These are phyloP conservation scores for Cornus suecica DNA, from an alignment of 148 eudicot species.

Conservation along the genomic window DNA sequence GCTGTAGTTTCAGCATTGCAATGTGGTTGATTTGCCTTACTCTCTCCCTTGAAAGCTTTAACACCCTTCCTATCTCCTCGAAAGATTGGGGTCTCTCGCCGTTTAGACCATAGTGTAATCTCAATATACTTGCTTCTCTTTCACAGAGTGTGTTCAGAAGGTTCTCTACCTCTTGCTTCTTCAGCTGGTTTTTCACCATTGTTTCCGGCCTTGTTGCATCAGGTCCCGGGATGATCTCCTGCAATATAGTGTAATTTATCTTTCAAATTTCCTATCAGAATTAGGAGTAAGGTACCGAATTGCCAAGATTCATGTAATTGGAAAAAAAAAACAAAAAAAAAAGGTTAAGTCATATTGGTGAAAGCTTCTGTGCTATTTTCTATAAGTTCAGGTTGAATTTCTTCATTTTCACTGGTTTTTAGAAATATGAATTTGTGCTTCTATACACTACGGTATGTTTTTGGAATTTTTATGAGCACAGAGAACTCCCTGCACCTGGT, in stretches of 20 bases:
- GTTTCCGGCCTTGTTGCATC: conserved; percentile 18
- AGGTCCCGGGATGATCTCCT: conserved; percentile 28
- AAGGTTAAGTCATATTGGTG: too few species aligned
- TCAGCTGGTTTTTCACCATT: conserved; percentile 17
- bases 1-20: conserved; percentile 21
- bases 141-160: conserved; percentile 12
- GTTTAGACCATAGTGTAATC: conserved; percentile 21
- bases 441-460: too few species aligned
- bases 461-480: too few species aligned
- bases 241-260: neutral
- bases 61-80: conserved; percentile 23
- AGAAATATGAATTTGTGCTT: too few species aligned
- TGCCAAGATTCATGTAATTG: neutral
- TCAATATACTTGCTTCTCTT: conserved; percentile 16
- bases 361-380: too few species aligned
- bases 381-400: too few species aligned
- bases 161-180: conserved; percentile 13
- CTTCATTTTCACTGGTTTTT: too few species aligned
- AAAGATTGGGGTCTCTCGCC: conserved; percentile 18
- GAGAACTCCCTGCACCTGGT: too few species aligned
- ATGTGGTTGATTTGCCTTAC: conserved; percentile 19
- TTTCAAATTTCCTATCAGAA: neutral
- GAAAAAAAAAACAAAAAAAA: too few species aligned
- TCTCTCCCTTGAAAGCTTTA: conserved; percentile 29
- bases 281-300: neutral